These are phyloP conservation scores for Aspergillus bertholletiae DNA, from an alignment of 495 filamentous ascomycete genomes.

Conservation along the genomic window DNA sequence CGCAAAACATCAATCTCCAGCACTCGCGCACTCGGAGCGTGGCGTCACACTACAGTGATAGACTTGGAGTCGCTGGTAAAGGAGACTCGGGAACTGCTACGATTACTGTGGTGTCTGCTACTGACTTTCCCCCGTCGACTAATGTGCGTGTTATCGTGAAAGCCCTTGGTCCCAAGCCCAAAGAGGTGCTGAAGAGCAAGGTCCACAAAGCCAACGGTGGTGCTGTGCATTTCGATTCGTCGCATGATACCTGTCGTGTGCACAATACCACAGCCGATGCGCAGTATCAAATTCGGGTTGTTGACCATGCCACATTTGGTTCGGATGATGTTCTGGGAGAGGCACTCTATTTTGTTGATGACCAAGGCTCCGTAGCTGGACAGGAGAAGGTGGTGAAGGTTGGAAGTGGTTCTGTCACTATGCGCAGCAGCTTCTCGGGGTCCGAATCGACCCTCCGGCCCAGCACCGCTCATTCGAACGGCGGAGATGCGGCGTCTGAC, in stretches of 20 bases:
- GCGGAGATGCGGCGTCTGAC: conserved; percentile 29
- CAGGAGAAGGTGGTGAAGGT: conserved; percentile 70
- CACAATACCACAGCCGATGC: conserved; percentile 72
- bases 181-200: conserved; percentile 86
- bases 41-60: conserved; percentile 46
- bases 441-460: conserved; percentile 30
- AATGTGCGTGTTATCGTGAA: conserved; percentile 78
- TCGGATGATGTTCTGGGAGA: conserved; percentile 81
- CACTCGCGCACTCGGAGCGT: conserved; percentile 69
- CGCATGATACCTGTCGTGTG: conserved; percentile 71
- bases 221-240: conserved; percentile 56
- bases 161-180: conserved; percentile 61
- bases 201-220: conserved; percentile 60
- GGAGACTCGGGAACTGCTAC: conserved; percentile 68
- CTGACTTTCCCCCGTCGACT: conserved; percentile 71
- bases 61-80: conserved; percentile 48
- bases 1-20: conserved; percentile 34
- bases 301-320: conserved; percentile 77
- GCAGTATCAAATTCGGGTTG: conserved; percentile 80
- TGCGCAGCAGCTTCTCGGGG: conserved; percentile 61
- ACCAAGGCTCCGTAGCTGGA: conserved; percentile 59
- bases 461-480: conserved; percentile 35
- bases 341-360: conserved; percentile 81
- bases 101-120: conserved; percentile 76
- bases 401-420: conserved; percentile 62